These are phyloP conservation scores for Tolypocladium paradoxum DNA, from an alignment of 2,329 filamentous ascomycete species.

Conservation along the genomic window DNA sequence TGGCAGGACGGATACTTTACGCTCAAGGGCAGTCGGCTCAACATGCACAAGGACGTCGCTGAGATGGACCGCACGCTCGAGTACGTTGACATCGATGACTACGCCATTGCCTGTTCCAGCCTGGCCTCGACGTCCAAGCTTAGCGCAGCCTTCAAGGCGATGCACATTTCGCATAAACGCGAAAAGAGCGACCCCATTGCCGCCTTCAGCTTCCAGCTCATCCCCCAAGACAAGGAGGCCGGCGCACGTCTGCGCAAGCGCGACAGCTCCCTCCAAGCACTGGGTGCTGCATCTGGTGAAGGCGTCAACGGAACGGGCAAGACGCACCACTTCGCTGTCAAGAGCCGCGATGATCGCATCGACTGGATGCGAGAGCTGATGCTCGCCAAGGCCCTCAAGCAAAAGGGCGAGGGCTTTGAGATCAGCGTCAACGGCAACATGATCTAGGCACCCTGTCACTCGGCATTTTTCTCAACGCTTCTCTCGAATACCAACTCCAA, in stretches of 20 bases:
- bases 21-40: conserved; percentile 62
- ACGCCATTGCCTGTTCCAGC: conserved; percentile 74
- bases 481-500: neutral
- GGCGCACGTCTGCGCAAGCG: conserved; percentile 42
- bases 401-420: conserved; percentile 75
- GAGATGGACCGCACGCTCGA: conserved; percentile 51
- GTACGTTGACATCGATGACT: conserved; percentile 81
- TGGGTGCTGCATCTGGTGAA: conserved; percentile 23
- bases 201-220: conserved; percentile 76
- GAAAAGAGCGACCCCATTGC: conserved; percentile 48
- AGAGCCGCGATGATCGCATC: conserved; percentile 77
- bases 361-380: conserved; percentile 96
- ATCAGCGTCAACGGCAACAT: conserved; percentile 72
- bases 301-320: conserved; percentile 58
- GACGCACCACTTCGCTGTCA: conserved; percentile 89
- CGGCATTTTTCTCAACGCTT: neutral
- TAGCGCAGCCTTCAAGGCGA: conserved; percentile 74
- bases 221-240: conserved; percentile 52
- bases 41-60: conserved; percentile 59
- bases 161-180: conserved; percentile 47
- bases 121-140: conserved; percentile 70
- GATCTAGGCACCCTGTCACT: conserved; percentile 29
- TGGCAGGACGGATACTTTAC: conserved; percentile 91
- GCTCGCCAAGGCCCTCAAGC: conserved; percentile 77
- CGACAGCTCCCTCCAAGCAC: conserved; percentile 33